Evolutionary conservation across 139 green algal species (phyloP).

Genomic region (Deuterostichococcus epilithicus): DNA sequence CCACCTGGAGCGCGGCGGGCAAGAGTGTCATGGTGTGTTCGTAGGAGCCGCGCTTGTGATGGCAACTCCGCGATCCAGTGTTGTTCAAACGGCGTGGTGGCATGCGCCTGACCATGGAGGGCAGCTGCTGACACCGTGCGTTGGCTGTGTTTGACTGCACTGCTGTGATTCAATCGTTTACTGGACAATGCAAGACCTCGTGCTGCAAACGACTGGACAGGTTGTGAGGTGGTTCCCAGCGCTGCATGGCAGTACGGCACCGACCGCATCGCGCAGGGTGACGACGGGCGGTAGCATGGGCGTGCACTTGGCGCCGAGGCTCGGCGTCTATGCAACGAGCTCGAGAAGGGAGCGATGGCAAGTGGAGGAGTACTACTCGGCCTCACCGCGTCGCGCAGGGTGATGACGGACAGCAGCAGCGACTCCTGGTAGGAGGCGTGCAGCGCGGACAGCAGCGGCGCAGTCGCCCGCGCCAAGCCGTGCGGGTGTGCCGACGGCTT

Average conservation of each 20-base stretch:
- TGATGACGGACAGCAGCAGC: constrained; percentile 33
- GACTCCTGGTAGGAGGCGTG: constrained; percentile 30
- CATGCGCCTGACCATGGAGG: neutral
- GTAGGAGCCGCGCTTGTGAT: neutral
- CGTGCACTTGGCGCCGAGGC: neutral
- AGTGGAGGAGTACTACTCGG: no score
- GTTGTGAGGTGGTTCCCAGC: neutral
- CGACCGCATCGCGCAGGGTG: constrained; percentile 29
- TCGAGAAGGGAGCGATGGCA: no score
- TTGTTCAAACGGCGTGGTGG: neutral
- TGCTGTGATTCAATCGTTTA: neutral
- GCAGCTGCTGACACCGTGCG: neutral
- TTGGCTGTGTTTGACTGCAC: neutral
- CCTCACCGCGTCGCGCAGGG: constrained; percentile 28
- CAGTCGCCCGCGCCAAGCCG: constrained; percentile 1
- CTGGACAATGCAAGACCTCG: neutral
- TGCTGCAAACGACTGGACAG: neutral
- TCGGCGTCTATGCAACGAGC: no score
- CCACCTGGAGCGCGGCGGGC: constrained; percentile 12
- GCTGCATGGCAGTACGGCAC: neutral
- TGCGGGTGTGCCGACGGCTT: neutral
- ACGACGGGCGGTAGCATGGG: constrained; percentile 27
- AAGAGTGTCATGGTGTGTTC: neutral
- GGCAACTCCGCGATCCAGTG: neutral
- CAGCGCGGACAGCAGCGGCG: neutral